Conservation (phyloP, 768 basidiomycete species). For the Clitopilus passeckerianus region DNA sequence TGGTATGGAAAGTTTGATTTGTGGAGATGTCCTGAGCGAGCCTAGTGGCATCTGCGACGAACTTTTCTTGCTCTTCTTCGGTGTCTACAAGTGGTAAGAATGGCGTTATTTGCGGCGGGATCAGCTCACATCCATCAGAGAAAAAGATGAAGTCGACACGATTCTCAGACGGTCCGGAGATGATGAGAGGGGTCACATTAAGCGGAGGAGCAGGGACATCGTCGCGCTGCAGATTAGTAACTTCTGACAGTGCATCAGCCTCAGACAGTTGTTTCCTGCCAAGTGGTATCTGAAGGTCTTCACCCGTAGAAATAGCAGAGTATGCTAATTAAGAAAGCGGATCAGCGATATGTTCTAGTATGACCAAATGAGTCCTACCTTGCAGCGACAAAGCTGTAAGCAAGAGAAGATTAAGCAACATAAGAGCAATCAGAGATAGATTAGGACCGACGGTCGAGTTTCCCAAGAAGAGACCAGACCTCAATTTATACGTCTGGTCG, state of each 20-base stretch:
- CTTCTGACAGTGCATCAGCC: not conserved
- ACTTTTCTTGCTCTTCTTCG: conserved; percentile 51
- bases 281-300: not conserved
- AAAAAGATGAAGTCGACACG: conserved; percentile 76
- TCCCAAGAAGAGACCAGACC: too few relatives aligned
- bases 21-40: conserved; percentile 66
- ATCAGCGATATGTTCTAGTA: not conserved
- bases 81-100: conserved; percentile 37
- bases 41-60: conserved; percentile 58
- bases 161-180: conserved; percentile 59
- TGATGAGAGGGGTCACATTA: conserved; percentile 50
- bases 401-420: not conserved
- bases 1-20: conserved; percentile 74
- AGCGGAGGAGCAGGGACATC: conserved; percentile 33
- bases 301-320: not conserved
- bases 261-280: not conserved
- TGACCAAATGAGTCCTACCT: not conserved
- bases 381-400: not conserved
- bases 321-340: not conserved
- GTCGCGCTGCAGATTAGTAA: not conserved
- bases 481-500: too few relatives aligned
- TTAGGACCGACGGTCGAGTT: not conserved
- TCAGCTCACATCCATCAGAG: conserved; percentile 65
- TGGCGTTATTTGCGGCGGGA: not conserved
- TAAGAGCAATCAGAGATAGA: not conserved